Conservation (phyloP, 2,329 filamentous ascomycete species). For the Fusarium setosum region DNA sequence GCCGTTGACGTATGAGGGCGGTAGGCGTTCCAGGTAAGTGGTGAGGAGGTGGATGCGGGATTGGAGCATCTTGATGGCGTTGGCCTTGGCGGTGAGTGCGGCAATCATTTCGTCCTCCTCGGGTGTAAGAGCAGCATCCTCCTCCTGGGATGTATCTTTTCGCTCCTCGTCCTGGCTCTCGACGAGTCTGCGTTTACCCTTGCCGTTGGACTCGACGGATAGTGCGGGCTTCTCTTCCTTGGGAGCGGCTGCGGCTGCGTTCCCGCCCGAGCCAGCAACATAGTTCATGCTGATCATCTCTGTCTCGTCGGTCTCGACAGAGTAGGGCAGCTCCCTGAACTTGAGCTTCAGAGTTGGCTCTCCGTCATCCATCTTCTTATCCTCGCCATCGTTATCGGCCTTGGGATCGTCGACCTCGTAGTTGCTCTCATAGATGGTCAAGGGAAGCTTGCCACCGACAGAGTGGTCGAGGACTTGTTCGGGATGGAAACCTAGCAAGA, state of each 20-base stretch:
- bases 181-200: slow-evolving; percentile 62
- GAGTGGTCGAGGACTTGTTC: slow-evolving; percentile 63
- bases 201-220: slow-evolving; percentile 60
- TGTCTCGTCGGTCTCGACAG: slow-evolving; percentile 92
- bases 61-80: slow-evolving; percentile 94
- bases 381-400: slow-evolving; percentile 64
- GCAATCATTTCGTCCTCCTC: slow-evolving; percentile 72
- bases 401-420: slow-evolving; percentile 75
- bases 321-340: slow-evolving; percentile 87
- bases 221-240: slow-evolving; percentile 56
- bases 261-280: slow-evolving; percentile 85
- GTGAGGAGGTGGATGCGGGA: slow-evolving; percentile 78
- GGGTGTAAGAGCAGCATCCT: slow-evolving; percentile 60
- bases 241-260: slow-evolving; percentile 71
- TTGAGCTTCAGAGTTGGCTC: slow-evolving; percentile 69
- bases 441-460: slow-evolving; percentile 82
- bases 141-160: slow-evolving; percentile 44
- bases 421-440: slow-evolving; percentile 90
- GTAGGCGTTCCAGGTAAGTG: slow-evolving; percentile 81
- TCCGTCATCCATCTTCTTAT: slow-evolving; percentile 79
- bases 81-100: slow-evolving; percentile 84
- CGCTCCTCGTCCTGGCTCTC: slow-evolving; percentile 45
- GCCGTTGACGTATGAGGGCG: slow-evolving; percentile 71
- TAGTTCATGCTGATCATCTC: slow-evolving; percentile 99
- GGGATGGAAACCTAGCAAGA: slow-evolving; percentile 89